Conservation (phyloP, 495 filamentous ascomycete genomes). For the Halenospora varia region DNA sequence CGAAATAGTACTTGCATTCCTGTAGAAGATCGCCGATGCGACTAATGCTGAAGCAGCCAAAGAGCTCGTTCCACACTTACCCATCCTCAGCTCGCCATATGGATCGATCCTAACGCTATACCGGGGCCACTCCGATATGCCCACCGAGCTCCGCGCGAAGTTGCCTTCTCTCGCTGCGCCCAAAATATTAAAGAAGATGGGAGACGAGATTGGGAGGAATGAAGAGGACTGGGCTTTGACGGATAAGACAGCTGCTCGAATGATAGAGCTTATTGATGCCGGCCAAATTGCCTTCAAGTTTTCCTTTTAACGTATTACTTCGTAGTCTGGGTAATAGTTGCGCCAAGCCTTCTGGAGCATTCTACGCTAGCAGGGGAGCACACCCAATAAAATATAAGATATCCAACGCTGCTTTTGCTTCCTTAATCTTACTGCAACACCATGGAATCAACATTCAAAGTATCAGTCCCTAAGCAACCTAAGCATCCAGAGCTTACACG, state of each 20-base stretch:
- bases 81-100: not conserved
- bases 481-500: too few relatives aligned
- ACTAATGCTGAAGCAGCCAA: not conserved
- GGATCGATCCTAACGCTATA: constrained; percentile 3
- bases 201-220: not conserved
- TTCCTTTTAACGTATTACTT: constrained; percentile 1
- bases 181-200: constrained; percentile 2
- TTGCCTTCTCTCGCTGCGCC: constrained; percentile 4
- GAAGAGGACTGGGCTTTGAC: constrained; percentile 4
- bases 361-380: too few relatives aligned
- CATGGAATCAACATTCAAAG: too few relatives aligned
- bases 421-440: too few relatives aligned
- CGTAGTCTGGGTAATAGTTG: too few relatives aligned
- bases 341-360: too few relatives aligned
- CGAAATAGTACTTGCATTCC: not conserved
- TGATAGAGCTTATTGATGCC: constrained; percentile 6
- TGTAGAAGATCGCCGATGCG: not conserved
- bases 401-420: too few relatives aligned
- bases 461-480: too few relatives aligned
- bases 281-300: constrained; percentile 1
- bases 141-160: constrained; percentile 3
- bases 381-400: too few relatives aligned
- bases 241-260: constrained; percentile 4
- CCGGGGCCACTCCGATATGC: constrained; percentile 2
- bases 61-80: not conserved